Evolutionary conservation across 768 basidiomycete genomes (phyloP), one percentile per base, ranked within the genome.

Genomic region (Nidularia sp.): DNA sequence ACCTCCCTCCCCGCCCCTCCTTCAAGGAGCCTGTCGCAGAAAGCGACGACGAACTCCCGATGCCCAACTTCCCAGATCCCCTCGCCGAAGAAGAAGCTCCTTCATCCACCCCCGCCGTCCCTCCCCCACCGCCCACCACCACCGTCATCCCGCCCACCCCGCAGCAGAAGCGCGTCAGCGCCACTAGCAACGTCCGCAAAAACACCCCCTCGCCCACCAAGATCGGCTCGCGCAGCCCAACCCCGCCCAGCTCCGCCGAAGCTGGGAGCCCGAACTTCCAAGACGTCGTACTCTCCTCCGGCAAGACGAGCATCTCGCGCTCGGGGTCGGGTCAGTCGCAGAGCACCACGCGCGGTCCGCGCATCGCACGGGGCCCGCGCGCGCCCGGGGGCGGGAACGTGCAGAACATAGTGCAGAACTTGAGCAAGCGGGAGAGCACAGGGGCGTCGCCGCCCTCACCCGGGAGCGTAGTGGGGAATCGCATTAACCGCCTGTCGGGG

Each of bases 1-100:
- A 80, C 39, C 62, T 75, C 22, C 67, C 68, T 8, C 67, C 68
- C n/a, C 64, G 66, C 35, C 71, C 69, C 25, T 58, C 62, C 0
- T 88, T 86, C 65, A 83, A 72, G 59, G 83, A 84, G 50, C 86
- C 83, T 3, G 79, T 79, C 45, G 76, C 78, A 0, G 84, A 84
- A 58, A 9, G 9, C 25, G 75, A 74, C 55, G 67, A 74, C n/a
- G 61, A 73, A 5, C 71, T 77, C 7, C 71, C 78, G 6, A 68
- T 68, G 25, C 72, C 76, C 5, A 56, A 60, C 13, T 76, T 78
- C 59, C 68, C 63, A 47, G 72, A 71, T 45, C 76, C 73, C 2
- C 64, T 70, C 0, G 42, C 67, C 10, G 67, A 70, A 51, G 56
- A 58, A 22, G 55, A 60, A 2, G 62, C 39, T 51, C 8, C 35